Evolutionary conservation across 1,139 yeast species (phyloP).

Genomic region (Candida pseudoviswanathii): DNA sequence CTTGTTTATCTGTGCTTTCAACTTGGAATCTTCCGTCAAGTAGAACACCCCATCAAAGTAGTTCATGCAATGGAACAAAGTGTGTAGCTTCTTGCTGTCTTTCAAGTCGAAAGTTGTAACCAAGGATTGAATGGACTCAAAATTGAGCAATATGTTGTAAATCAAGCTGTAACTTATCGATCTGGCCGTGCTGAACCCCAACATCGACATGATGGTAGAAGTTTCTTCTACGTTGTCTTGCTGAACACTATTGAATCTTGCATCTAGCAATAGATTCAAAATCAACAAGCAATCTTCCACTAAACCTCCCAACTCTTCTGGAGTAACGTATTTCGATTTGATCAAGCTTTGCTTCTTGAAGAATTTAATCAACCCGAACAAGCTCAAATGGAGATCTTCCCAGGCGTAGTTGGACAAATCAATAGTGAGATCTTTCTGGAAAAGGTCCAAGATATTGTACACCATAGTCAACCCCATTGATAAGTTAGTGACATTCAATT

Average conservation of each 20-base stretch:
- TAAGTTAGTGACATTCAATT: slow-evolving; percentile 32
- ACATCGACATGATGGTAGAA: slow-evolving; percentile 5
- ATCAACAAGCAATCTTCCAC: slow-evolving; percentile 31
- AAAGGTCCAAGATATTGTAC: slow-evolving; percentile 22
- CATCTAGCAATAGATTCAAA: slow-evolving; percentile 22
- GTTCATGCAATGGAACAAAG: slow-evolving; percentile 24
- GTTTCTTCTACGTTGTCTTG: slow-evolving; percentile 17
- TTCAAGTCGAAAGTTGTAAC: slow-evolving; percentile 16
- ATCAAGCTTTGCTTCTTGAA: slow-evolving; percentile 23
- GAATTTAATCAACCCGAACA: slow-evolving; percentile 30
- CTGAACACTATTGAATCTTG: slow-evolving; percentile 18
- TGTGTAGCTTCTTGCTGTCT: slow-evolving; percentile 14
- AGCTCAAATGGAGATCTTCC: slow-evolving; percentile 30
- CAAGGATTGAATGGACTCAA: slow-evolving; percentile 26
- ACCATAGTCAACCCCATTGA: slow-evolving; percentile 27
- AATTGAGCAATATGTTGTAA: slow-evolving; percentile 35
- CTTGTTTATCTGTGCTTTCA: slow-evolving; percentile 14
- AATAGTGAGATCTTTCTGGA: slow-evolving; percentile 10
- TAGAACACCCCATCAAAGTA: slow-evolving; percentile 22
- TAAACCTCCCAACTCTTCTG: slow-evolving; percentile 19
- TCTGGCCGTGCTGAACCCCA: slow-evolving; percentile 17
- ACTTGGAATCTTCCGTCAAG: slow-evolving; percentile 24
- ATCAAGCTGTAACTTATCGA: slow-evolving; percentile 29
- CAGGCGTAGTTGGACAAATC: slow-evolving; percentile 27
- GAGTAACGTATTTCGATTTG: slow-evolving; percentile 21